Conservation (phyloP, 768 basidiomycete genomes). For the Paxillus involutus region DNA sequence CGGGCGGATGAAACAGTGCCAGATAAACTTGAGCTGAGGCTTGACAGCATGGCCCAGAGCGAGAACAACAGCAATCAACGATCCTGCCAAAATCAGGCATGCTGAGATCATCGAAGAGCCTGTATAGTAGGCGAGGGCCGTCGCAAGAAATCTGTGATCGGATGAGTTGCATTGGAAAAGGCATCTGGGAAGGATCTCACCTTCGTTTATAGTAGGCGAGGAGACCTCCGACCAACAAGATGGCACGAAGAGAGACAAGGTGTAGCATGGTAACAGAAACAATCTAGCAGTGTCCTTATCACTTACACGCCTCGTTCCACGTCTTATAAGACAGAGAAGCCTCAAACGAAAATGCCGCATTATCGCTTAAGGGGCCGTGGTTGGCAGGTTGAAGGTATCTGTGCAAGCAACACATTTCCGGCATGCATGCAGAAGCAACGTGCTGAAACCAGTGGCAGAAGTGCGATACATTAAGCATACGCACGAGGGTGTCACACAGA, state of each 20-base stretch:
- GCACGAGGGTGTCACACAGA: constrained; percentile 4
- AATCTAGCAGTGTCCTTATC: background rate
- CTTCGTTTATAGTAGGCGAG: constrained; percentile 17
- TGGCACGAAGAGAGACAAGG: constrained; percentile 13
- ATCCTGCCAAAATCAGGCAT: constrained; percentile 27
- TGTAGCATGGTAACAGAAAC: background rate
- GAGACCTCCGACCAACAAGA: constrained; percentile 19
- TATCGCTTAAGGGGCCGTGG: too few species aligned
- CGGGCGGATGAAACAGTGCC: constrained; percentile 50
- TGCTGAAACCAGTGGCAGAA: background rate
- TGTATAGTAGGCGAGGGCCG: constrained; percentile 24
- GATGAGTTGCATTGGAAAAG: background rate
- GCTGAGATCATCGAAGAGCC: constrained; percentile 29
- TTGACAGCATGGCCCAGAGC: constrained; percentile 26
- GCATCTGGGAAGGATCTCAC: constrained; percentile 4
- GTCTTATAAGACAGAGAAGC: constrained; percentile 3
- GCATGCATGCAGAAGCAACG: background rate
- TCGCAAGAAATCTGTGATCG: constrained; percentile 12
- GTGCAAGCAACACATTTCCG: background rate
- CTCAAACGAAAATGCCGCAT: background rate
- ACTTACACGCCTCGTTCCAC: background rate
- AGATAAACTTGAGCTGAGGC: constrained; percentile 46
- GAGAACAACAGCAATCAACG: constrained; percentile 17
- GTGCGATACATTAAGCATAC: background rate
- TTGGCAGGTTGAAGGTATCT: background rate